Evolutionary conservation across 176 grass and related monocot species (phyloP).

Genomic region (Echinochloa phyllopogon): DNA sequence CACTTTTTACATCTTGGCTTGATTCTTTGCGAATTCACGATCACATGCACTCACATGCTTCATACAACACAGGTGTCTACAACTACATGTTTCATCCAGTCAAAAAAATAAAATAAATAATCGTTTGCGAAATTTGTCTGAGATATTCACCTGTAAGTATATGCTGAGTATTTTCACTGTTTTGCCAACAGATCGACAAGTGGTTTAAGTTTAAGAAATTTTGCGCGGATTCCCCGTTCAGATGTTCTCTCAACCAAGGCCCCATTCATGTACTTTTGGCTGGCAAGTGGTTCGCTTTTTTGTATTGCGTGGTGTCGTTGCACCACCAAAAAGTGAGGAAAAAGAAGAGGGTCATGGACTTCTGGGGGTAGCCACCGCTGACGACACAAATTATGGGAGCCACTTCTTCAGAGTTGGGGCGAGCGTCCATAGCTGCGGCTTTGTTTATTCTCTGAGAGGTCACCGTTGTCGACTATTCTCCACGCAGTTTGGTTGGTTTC

Average conservation of each 20-base stretch:
- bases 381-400: slow-evolving; percentile 39
- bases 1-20: neutral
- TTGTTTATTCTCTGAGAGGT: slow-evolving; percentile 5
- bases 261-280: slow-evolving; percentile 17
- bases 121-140: neutral
- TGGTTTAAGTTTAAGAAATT: neutral
- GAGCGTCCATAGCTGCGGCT: neutral
- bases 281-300: slow-evolving; percentile 24
- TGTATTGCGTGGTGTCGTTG: slow-evolving; percentile 39
- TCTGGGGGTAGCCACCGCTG: neutral
- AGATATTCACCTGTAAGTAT: neutral
- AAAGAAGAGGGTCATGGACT: slow-evolving; percentile 8
- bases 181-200: neutral
- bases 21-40: neutral
- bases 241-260: neutral
- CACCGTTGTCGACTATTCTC: neutral
- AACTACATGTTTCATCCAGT: neutral
- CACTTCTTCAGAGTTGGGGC: slow-evolving; percentile 6
- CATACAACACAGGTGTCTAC: neutral
- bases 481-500: neutral
- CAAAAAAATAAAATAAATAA: neutral
- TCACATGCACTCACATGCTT: neutral
- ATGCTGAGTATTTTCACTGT: neutral
- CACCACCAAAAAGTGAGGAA: slow-evolving; percentile 7
- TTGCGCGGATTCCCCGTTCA: neutral